Evolutionary conservation across 305 asterid genomes (phyloP).

Genomic region (Solanum hybrid): DNA sequence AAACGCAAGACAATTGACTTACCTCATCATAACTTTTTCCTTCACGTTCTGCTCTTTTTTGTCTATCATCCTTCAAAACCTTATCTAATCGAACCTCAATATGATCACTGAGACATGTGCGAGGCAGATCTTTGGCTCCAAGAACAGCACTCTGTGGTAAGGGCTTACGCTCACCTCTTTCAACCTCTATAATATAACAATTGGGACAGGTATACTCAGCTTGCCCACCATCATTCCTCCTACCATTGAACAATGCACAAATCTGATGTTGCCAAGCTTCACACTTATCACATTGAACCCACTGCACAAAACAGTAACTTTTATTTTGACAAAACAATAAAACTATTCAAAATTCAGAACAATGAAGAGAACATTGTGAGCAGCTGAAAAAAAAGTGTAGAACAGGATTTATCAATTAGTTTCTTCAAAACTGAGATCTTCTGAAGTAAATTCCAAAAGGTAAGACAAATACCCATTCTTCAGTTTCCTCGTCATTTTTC

Average conservation of each 20-base stretch:
- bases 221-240: slow-evolving; percentile 95
- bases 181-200: slow-evolving; percentile 82
- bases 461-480: slow-evolving; percentile 72
- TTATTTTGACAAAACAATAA: slow-evolving; percentile 7
- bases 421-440: background rate
- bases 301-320: slow-evolving; percentile 38
- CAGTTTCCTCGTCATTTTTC: slow-evolving; percentile 92
- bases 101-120: slow-evolving; percentile 84
- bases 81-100: slow-evolving; percentile 64
- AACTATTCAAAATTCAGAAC: background rate
- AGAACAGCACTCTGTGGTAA: slow-evolving; percentile 90
- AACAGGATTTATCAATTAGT: background rate
- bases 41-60: slow-evolving; percentile 68
- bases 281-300: slow-evolving; percentile 99
- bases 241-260: slow-evolving; percentile 92
- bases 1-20: slow-evolving; percentile 9
- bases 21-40: slow-evolving; percentile 89
- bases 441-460: background rate
- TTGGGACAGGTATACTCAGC: slow-evolving; percentile 99
- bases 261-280: slow-evolving; percentile 99
- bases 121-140: slow-evolving; percentile 91
- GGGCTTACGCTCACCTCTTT: slow-evolving; percentile 79
- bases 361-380: background rate
- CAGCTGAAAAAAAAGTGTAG: background rate
- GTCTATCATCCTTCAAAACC: slow-evolving; percentile 74